Evolutionary conservation across 2,329 filamentous ascomycete genomes (phyloP).

Genomic region (Colletotrichum eleusines): DNA sequence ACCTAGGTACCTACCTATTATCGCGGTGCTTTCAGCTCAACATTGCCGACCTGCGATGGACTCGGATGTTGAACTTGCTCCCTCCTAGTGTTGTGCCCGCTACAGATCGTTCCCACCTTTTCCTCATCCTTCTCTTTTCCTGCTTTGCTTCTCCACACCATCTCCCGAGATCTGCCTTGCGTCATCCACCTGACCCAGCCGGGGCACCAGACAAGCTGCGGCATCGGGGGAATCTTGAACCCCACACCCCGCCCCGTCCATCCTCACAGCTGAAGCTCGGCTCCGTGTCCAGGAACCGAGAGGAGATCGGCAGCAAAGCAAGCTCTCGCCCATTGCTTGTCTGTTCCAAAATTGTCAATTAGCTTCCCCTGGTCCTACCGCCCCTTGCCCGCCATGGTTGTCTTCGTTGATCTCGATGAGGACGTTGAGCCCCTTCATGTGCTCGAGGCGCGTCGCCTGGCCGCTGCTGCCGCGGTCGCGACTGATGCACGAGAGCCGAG

Average conservation of each 20-base stretch:
- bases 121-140: not conserved
- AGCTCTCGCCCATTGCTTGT: conserved; percentile 27
- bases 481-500: conserved; percentile 29
- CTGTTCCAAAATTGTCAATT: conserved; percentile 24
- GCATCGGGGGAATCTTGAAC: conserved; percentile 38
- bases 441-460: conserved; percentile 31
- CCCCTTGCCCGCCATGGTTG: conserved; percentile 37
- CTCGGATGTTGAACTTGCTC: not conserved
- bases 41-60: conserved; percentile 27
- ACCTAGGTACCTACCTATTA: conserved; percentile 9
- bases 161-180: conserved; percentile 35
- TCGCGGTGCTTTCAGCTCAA: conserved; percentile 5
- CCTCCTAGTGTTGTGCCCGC: conserved; percentile 4
- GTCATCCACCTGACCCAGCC: conserved; percentile 28
- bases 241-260: conserved; percentile 31
- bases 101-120: not conserved
- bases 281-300: conserved; percentile 37
- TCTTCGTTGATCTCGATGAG: conserved; percentile 46
- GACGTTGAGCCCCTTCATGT: conserved; percentile 40
- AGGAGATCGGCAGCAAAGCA: conserved; percentile 31
- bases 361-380: conserved; percentile 3
- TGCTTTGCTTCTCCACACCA: conserved; percentile 14
- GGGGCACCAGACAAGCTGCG: conserved; percentile 31
- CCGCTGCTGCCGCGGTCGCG: conserved; percentile 31
- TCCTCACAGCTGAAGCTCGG: conserved; percentile 32